Base-by-base conservation (phyloP, 108 stramenopile genomes). In the Epipyxis sp. region DNA sequence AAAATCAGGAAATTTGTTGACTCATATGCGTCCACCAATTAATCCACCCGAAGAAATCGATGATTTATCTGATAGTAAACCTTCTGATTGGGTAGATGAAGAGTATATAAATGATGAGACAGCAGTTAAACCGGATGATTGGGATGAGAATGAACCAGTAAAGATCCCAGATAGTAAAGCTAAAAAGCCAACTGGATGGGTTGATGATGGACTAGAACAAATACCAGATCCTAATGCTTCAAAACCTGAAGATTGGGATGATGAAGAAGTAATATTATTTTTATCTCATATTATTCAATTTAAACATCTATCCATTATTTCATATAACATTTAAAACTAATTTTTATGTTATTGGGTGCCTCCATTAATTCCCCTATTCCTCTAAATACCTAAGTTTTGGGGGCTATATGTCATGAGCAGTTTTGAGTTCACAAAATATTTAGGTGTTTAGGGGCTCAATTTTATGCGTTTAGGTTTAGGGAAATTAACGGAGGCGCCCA, bases 71-170 rank as follows among this genome's bases (percentile, higher is more conserved):
- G 84, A 84, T 76, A 32, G 83, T 58, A 97, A 97, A 90, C 98
- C 98, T 25, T 90, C 79, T 6, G 95, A 97, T 81, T 99, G 98
- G 98, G 98, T 94, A 76, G 95, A 96, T 79, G 93, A 68, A 32
- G 83, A 84, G 37, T 91, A 94, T 79, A 93, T 99, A 74, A 88
- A 92, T 39, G 98, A 99, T 83, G 94, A 94, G 27, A 90, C 90
- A 67, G 95, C 98, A 37, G 74, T 59, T 39, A 96, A 96, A 81
- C 98, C 98, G 25, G 96, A 85, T 30, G 87, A 85, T 67, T 88
- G 87, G 87, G 86, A 86, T 59, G 87, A 88, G 59, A 82, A 58
- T 76, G 81, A 76, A 10, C 86, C 86, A 1, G 10, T 30, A 35
- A 77, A 61, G 13, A 80, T 88, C 67, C 77, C 81, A 1, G 87